A percentile compares a stretch with the other conserved stretches of the same genome.
Conservation (phyloP, 2,329 filamentous ascomycete species). For the Ascochyta viciae-villosae region DNA sequence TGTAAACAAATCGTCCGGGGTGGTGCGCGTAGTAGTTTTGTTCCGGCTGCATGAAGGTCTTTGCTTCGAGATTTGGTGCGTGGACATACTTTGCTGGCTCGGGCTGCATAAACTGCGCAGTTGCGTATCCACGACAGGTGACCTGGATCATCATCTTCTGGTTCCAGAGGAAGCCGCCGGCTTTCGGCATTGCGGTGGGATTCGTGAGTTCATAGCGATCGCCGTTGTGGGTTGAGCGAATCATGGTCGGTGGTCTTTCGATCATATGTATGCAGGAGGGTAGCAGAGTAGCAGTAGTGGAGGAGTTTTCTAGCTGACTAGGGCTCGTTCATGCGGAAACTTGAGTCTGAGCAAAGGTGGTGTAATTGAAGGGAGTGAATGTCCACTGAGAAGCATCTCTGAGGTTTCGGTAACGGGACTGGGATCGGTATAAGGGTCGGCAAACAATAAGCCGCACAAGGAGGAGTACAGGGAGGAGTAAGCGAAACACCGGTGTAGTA, state of each 20-base stretch:
- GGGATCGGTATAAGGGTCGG: constrained; percentile 32
- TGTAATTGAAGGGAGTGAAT: neutral
- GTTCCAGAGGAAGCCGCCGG: constrained; percentile 65
- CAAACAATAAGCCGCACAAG: constrained; percentile 33
- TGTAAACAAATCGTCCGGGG: constrained; percentile 65
- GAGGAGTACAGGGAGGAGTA: constrained; percentile 2
- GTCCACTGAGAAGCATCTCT: neutral
- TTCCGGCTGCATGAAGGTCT: constrained; percentile 68
- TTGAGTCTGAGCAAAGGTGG: too few relatives aligned
- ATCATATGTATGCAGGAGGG: neutral
- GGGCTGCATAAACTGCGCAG: constrained; percentile 67
- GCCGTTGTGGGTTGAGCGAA: constrained; percentile 56
- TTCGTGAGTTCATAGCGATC: constrained; percentile 63
- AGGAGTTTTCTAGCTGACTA: neutral
- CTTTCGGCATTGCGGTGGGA: constrained; percentile 64
- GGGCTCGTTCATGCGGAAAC: neutral
- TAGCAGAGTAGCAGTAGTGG: neutral
- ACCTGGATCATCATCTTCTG: constrained; percentile 68
- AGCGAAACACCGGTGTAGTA: constrained; percentile 23
- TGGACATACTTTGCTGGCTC: constrained; percentile 68
- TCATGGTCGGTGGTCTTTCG: constrained; percentile 27
- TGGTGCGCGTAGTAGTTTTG: constrained; percentile 66
- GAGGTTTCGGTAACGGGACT: neutral
- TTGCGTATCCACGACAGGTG: constrained; percentile 66
- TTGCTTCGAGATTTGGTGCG: constrained; percentile 64